A percentile compares a stretch with the other conserved stretches of the same genome.
These are phyloP conservation scores for Ustilago hordei DNA, from an alignment of 1,284 basidiomycete genomes.

Conservation along the genomic window DNA sequence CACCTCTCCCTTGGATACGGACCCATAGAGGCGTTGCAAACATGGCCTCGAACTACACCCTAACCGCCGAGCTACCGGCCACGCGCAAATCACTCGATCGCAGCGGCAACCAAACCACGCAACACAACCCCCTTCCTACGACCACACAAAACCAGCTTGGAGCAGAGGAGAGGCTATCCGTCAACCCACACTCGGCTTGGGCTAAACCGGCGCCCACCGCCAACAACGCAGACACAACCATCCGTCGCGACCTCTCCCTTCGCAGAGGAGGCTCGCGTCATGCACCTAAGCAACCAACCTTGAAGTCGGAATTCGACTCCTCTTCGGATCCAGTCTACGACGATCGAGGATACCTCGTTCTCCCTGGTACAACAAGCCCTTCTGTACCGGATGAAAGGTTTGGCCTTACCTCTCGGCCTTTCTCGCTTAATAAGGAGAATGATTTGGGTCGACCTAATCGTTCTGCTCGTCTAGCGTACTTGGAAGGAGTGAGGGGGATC, in stretches of 20 bases:
- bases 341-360: conserved; percentile 36
- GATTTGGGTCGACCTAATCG: conserved; percentile 40
- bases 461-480: conserved; percentile 20
- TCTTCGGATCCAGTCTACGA: conserved; percentile 15
- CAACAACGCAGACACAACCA: not conserved
- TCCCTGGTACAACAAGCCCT: conserved; percentile 6
- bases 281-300: conserved; percentile 1
- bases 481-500: conserved; percentile 54
- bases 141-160: not conserved
- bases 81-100: conserved; percentile 46
- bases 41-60: conserved; percentile 49
- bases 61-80: conserved; percentile 38
- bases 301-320: conserved; percentile 23
- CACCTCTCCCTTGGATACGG: not conserved
- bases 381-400: conserved; percentile 22
- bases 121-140: not conserved
- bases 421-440: conserved; percentile 28
- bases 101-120: not conserved
- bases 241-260: conserved; percentile 22
- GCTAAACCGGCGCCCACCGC: not conserved
- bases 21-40: conserved; percentile 1
- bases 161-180: conserved; percentile 26
- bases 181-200: conserved; percentile 18
- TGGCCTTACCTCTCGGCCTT: conserved; percentile 29
- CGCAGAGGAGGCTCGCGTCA: conserved; percentile 8